phyloP scores from a whole-genome alignment of 2,329 filamentous ascomycete genomes.

The Fusarium sp. region DNA sequence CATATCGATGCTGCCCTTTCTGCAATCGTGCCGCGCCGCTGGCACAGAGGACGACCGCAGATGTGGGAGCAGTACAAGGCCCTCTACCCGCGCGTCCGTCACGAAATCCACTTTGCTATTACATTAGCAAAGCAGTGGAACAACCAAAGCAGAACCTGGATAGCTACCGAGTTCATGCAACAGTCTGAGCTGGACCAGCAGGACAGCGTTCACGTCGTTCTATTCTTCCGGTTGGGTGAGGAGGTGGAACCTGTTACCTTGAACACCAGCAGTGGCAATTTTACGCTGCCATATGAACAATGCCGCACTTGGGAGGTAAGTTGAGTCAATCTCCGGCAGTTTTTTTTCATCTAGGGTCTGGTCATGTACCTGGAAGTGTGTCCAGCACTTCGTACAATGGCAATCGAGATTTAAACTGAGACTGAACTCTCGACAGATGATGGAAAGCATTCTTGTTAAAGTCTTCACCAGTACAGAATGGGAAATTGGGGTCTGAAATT shows the following conservation, averaged over 20 bases:
- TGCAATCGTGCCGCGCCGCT: not conserved
- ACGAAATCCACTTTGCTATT: not conserved
- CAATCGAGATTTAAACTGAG: not conserved
- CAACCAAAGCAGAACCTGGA: not conserved
- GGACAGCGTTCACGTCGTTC: not conserved
- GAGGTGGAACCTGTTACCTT: not conserved
- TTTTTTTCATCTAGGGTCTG: not conserved
- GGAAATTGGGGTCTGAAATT: not conserved
- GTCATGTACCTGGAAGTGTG: not conserved
- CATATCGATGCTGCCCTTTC: not conserved
- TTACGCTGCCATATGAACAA: not conserved
- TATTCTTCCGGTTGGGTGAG: not conserved
- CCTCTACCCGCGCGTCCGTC: not conserved
- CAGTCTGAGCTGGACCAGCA: not conserved
- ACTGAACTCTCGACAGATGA: not conserved
- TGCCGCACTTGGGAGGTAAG: not conserved
- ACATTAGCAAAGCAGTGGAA: not conserved
- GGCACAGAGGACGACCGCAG: not conserved
- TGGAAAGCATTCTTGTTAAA: not conserved
- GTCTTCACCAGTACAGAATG: not conserved
- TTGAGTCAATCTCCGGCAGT: not conserved
- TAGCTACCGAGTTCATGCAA: not conserved
- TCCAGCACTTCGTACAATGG: not conserved
- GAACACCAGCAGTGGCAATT: not conserved
- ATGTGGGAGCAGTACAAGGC: not conserved